Percentiles rank a stretch among this genome's conserved stretches.
Evolutionary conservation across 805 yeast species (phyloP).

Genomic region (Metschnikowia baotianmanensis): DNA sequence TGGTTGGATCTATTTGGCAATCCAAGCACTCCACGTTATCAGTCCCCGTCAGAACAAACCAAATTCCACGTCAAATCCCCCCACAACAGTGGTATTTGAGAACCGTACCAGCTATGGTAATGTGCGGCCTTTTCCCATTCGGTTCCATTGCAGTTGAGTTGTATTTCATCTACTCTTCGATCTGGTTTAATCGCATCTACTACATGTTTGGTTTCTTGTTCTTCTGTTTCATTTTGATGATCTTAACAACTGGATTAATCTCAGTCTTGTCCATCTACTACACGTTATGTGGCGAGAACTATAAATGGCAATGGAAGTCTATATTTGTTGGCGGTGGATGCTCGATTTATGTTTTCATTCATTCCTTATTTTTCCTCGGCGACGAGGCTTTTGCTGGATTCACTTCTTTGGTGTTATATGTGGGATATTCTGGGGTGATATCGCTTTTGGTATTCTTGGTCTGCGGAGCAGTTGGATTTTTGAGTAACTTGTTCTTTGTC

Average conservation of each 20-base stretch:
- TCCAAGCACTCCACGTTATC: conserved; percentile 55
- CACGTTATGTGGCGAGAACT: conserved; percentile 84
- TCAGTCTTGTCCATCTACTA: conserved; percentile 80
- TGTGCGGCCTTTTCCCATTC: conserved; percentile 91
- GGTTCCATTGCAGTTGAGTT: conserved; percentile 93
- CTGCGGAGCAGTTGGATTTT: conserved; percentile 86
- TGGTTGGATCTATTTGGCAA: conserved; percentile 78
- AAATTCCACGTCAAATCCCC: conserved; percentile 95
- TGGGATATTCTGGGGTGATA: conserved; percentile 77
- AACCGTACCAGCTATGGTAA: conserved; percentile 61
- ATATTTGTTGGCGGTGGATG: conserved; percentile 87
- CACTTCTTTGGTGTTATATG: conserved; percentile 71
- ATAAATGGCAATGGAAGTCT: conserved; percentile 97
- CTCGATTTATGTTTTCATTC: conserved; percentile 77
- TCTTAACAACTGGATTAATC: conserved; percentile 75
- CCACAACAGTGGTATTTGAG: conserved; percentile 81
- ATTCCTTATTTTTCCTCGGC: conserved; percentile 67
- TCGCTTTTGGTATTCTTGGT: conserved; percentile 70
- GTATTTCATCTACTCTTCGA: conserved; percentile 84
- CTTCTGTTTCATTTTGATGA: conserved; percentile 81
- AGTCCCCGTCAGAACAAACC: conserved; percentile 88
- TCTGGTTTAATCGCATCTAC: conserved; percentile 91
- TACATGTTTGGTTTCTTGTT: conserved; percentile 98
- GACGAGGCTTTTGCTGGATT: conserved; percentile 65
- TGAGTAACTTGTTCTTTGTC: conserved; percentile 70